phyloP scores from a whole-genome alignment of 78 protist species.

The Cyanophora paradoxa region DNA sequence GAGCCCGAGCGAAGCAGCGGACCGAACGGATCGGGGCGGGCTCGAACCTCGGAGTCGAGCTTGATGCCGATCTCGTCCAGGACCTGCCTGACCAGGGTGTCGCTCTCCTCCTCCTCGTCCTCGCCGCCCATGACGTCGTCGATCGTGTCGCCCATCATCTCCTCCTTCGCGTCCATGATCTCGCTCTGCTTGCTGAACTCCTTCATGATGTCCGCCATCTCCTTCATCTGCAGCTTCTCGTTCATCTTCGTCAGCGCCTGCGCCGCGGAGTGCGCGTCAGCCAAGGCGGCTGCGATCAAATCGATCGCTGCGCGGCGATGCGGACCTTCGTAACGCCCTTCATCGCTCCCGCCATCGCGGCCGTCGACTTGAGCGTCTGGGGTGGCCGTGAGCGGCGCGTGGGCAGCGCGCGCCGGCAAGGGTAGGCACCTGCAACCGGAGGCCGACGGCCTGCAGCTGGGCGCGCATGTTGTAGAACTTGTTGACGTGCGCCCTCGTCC shows the following conservation, averaged over 20 bases:
- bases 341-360: constrained; percentile 88
- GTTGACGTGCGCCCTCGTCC: constrained; percentile 66
- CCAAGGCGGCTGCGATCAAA: neutral
- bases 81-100: neutral
- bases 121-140: neutral
- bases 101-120: neutral
- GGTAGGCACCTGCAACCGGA: neutral
- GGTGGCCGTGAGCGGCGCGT: neutral
- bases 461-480: constrained; percentile 74
- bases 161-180: neutral
- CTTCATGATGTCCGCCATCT: constrained; percentile 14
- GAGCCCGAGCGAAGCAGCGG: too few relatives aligned
- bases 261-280: neutral
- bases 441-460: constrained; percentile 21
- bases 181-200: constrained; percentile 14
- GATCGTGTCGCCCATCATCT: neutral
- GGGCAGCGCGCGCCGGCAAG: neutral
- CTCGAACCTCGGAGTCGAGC: too few relatives aligned
- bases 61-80: constrained; percentile 1
- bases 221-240: neutral
- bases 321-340: constrained; percentile 52
- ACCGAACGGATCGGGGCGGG: too few relatives aligned
- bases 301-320: neutral
- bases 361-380: constrained; percentile 56
- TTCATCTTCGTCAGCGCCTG: constrained; percentile 9